Base-by-base conservation (phyloP, 169 alveolate species). In the Plasmodium falciparum region DNA sequence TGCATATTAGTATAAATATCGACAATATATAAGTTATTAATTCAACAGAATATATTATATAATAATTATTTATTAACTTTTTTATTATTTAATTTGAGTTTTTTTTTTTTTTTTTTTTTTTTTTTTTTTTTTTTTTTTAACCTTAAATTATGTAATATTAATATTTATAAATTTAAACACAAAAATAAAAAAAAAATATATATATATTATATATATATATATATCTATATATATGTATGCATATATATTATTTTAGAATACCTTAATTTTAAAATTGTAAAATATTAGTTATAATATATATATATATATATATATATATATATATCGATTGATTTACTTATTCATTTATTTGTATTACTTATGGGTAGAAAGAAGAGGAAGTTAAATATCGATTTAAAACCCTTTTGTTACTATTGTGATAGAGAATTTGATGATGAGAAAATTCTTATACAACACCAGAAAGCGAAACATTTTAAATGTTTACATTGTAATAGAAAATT, bases 341-440 rank as follows among this genome's bases (percentile, higher is more conserved):
- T 62, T 8, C 0, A 39, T 4, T 39, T 39, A 39, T 39, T 0
- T 39, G 6, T 39, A 39, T 39, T 39, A 7, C 9, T 62, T 61
- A 97, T 97, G 99, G 99, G 99, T 13, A 92, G 99, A 86, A 97
- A 98, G 96, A 98, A 98, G 65, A 93, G 98, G 65, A 97, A 98
- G 90, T 96, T 95, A 67, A 91, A 97, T 61, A 95, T 94, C 50
- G 95, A 95, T 47, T 83, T 98, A 74, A 97, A 98, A 93, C 99
- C 99, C 17, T 98, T 98, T 93, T 98, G 99, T 93, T 98, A 97
- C 88, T 98, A 98, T 92, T 98, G 99, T 88, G 98, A 97, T 76
- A 95, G 99, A 74, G 99, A 98, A 91, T 98, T 98, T 91, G 98
- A 97, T 59, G 98, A 98, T 88, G 99, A 98, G 69, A 95, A 97